Conservation (phyloP, 176 grass and related monocot genomes). For the Avena atlantica region DNA sequence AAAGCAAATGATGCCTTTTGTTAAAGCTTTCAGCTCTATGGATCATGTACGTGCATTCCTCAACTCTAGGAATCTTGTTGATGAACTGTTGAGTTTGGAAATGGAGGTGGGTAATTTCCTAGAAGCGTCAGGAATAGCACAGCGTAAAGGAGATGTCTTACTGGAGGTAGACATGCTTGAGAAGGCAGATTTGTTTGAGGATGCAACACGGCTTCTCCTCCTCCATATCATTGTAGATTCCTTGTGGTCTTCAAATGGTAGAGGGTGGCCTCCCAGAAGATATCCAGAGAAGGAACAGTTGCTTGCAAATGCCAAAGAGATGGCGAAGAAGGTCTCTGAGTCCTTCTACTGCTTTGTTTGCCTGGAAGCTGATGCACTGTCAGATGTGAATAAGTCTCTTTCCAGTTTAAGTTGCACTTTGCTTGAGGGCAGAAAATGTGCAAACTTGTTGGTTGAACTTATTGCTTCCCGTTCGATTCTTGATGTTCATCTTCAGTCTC, state of each 20-base stretch:
- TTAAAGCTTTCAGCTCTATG: conserved; percentile 66
- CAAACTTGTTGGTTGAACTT: conserved; percentile 48
- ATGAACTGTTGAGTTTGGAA: conserved; percentile 73
- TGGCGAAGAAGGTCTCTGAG: conserved; percentile 47
- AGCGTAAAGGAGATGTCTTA: conserved; percentile 53
- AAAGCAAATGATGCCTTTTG: conserved; percentile 68
- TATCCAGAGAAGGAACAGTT: conserved; percentile 57
- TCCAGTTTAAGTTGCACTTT: conserved; percentile 40
- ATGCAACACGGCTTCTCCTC: conserved; percentile 59
- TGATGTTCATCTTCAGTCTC: conserved; percentile 60
- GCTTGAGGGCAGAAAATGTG: conserved; percentile 47
- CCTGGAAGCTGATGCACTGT: conserved; percentile 57
- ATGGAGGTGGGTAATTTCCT: conserved; percentile 70
- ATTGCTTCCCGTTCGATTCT: conserved; percentile 58
- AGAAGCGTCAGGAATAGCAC: conserved; percentile 65
- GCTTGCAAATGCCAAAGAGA: conserved; percentile 58
- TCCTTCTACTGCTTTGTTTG: conserved; percentile 55
- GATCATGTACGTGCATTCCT: conserved; percentile 56
- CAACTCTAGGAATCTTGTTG: conserved; percentile 49
- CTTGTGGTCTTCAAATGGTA: conserved; percentile 59
- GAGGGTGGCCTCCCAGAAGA: conserved; percentile 69
- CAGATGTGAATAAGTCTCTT: conserved; percentile 50
- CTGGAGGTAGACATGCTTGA: conserved; percentile 70
- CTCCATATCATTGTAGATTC: conserved; percentile 54
- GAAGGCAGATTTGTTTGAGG: conserved; percentile 57